These are phyloP conservation scores for Claviceps sp. DNA, from an alignment of 2,329 filamentous ascomycete genomes.

Conservation along the genomic window DNA sequence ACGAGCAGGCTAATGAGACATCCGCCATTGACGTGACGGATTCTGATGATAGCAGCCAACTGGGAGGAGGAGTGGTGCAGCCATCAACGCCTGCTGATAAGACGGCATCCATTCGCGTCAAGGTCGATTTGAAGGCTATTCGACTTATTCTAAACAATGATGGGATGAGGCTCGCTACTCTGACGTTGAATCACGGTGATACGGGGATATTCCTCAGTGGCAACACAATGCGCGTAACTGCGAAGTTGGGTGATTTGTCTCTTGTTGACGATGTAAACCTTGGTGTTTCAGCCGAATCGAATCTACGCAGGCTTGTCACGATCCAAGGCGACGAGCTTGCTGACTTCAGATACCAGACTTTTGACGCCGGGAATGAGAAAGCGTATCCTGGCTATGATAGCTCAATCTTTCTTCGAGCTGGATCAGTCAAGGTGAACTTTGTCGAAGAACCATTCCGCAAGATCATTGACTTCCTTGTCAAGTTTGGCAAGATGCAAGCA, in stretches of 20 bases:
- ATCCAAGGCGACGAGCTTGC: constrained; percentile 93
- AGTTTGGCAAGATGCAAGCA: constrained; percentile 99
- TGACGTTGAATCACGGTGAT: constrained; percentile 86
- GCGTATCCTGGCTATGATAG: constrained; percentile 91
- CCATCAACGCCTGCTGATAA: constrained; percentile 21
- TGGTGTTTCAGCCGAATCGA: constrained; percentile 69
- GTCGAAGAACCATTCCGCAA: constrained; percentile 94
- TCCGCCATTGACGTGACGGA: constrained; percentile 21
- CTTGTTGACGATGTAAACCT: constrained; percentile 89
- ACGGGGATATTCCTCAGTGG: constrained; percentile 80
- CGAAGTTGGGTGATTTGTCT: constrained; percentile 74
- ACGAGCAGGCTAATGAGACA: constrained; percentile 23
- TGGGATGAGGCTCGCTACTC: constrained; percentile 80
- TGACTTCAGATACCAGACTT: constrained; percentile 96
- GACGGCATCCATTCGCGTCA: constrained; percentile 75
- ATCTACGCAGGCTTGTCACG: constrained; percentile 73
- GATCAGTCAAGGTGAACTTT: constrained; percentile 94
- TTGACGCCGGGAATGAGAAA: constrained; percentile 55
- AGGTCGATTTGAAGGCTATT: constrained; percentile 86
- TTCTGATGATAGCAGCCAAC: constrained; percentile 16
- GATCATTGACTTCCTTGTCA: constrained; percentile 94
- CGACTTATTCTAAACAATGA: constrained; percentile 94
- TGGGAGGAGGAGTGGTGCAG: constrained; percentile 22
- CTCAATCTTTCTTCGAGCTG: constrained; percentile 77
- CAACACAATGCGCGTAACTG: constrained; percentile 75